These are phyloP conservation scores for Suillus spraguei DNA, from an alignment of 768 basidiomycete species.

Conservation along the genomic window DNA sequence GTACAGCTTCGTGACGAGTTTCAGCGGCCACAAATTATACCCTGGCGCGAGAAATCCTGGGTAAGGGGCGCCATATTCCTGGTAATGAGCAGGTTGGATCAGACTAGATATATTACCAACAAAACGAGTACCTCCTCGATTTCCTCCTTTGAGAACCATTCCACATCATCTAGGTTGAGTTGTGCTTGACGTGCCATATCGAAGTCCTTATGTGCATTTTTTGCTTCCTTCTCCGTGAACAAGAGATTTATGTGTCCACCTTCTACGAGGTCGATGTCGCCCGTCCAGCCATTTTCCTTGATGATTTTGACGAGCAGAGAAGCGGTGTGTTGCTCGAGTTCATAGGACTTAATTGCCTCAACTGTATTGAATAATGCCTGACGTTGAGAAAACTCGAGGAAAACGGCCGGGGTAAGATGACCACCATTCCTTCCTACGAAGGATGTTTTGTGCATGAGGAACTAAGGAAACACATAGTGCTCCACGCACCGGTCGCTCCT, in stretches of 20 bases:
- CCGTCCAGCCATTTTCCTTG: conserved; percentile 38
- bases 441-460: neutral
- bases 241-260: conserved; percentile 47
- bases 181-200: conserved; percentile 45
- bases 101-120: neutral
- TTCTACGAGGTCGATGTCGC: conserved; percentile 62
- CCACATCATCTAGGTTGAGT: conserved; percentile 43
- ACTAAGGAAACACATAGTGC: neutral
- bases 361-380: conserved; percentile 45
- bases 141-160: conserved; percentile 50
- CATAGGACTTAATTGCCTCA: conserved; percentile 55
- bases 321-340: conserved; percentile 56
- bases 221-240: conserved; percentile 47
- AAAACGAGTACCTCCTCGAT: conserved; percentile 44
- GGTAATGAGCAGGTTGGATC: neutral
- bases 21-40: conserved; percentile 27
- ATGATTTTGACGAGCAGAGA: conserved; percentile 52
- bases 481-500: conserved; percentile 67
- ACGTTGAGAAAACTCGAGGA: conserved; percentile 46
- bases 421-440: conserved; percentile 76
- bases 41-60: conserved; percentile 44
- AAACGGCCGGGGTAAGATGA: conserved; percentile 59
- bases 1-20: no score
- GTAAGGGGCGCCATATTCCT: conserved; percentile 24
- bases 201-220: conserved; percentile 43